These are phyloP conservation scores for Aspergillus proliferans DNA, from an alignment of 2,329 filamentous ascomycete species.

Conservation along the genomic window DNA sequence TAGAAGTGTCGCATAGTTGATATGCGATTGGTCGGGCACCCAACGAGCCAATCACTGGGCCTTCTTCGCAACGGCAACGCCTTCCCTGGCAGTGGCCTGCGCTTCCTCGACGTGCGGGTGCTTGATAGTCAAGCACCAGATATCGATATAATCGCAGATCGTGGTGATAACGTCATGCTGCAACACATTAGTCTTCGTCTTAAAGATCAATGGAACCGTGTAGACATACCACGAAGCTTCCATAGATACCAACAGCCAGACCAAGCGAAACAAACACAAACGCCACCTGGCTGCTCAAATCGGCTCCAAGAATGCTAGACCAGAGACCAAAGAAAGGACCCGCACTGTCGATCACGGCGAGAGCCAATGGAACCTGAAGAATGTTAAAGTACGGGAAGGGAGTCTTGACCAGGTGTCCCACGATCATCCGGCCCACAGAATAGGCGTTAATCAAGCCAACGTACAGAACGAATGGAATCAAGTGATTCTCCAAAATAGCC, in stretches of 20 bases:
- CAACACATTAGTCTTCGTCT: slow-evolving; percentile 2
- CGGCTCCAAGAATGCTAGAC: slow-evolving; percentile 68
- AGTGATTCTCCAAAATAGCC: slow-evolving; percentile 69
- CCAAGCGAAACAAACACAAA: slow-evolving; percentile 88
- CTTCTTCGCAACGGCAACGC: slow-evolving; percentile 22
- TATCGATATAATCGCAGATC: slow-evolving; percentile 96
- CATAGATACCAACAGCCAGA: slow-evolving; percentile 81
- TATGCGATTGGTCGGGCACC: slow-evolving; percentile 2
- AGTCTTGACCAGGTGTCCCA: slow-evolving; percentile 81
- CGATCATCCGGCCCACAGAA: slow-evolving; percentile 91
- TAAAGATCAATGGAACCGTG: neutral
- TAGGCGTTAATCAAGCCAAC: slow-evolving; percentile 89
- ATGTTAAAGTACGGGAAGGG: slow-evolving; percentile 89
- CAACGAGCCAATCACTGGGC: slow-evolving; percentile 10
- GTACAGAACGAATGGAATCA: slow-evolving; percentile 85
- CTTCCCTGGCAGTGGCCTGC: slow-evolving; percentile 17
- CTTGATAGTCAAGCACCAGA: slow-evolving; percentile 98
- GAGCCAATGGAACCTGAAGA: slow-evolving; percentile 67
- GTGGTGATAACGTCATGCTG: slow-evolving; percentile 86
- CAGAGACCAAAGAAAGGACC: slow-evolving; percentile 63
- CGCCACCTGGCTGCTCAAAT: slow-evolving; percentile 73
- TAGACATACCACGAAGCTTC: slow-evolving; percentile 71
- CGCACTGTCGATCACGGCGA: slow-evolving; percentile 72
- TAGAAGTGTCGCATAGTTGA: slow-evolving; percentile 9
- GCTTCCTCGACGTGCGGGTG: slow-evolving; percentile 53